Conservation (phyloP, 2,329 filamentous ascomycete genomes). For the Penicillium sp. region DNA sequence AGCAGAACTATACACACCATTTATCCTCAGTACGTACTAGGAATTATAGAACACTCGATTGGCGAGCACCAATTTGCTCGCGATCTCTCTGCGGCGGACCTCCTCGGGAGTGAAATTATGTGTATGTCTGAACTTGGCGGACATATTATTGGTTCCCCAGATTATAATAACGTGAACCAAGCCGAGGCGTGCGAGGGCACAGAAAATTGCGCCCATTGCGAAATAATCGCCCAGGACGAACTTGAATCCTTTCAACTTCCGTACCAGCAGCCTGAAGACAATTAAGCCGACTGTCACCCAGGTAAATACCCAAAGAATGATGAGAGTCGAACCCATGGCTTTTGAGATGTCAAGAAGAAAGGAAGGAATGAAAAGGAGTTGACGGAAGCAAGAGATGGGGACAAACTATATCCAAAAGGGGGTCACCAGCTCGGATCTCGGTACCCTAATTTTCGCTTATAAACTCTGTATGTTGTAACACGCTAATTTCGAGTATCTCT, state of each 20-base stretch:
- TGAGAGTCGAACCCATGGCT: constrained; percentile 11
- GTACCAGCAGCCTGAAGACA: constrained; percentile 7
- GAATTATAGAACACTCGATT: constrained; percentile 37
- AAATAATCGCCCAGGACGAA: constrained; percentile 13
- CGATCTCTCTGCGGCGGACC: constrained; percentile 35
- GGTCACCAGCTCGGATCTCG: too few relatives aligned
- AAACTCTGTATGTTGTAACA: too few relatives aligned
- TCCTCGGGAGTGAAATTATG: constrained; percentile 31
- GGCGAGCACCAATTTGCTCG: constrained; percentile 35
- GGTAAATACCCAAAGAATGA: constrained; percentile 18
- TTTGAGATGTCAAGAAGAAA: not conserved
- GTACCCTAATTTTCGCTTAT: too few relatives aligned
- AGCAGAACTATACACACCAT: not conserved
- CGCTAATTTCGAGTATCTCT: too few relatives aligned
- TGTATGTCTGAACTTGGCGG: constrained; percentile 18
- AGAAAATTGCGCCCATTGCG: constrained; percentile 13
- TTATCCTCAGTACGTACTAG: constrained; percentile 28
- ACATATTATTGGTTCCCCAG: constrained; percentile 40
- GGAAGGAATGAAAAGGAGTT: not conserved
- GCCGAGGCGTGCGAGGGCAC: constrained; percentile 12
- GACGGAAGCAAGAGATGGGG: not conserved
- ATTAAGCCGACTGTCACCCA: constrained; percentile 13
- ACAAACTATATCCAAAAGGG: not conserved
- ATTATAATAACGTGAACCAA: constrained; percentile 37
- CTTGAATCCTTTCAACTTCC: constrained; percentile 8